Evolutionary conservation across 768 basidiomycete genomes (phyloP).

Genomic region (Termitomyces sp.): DNA sequence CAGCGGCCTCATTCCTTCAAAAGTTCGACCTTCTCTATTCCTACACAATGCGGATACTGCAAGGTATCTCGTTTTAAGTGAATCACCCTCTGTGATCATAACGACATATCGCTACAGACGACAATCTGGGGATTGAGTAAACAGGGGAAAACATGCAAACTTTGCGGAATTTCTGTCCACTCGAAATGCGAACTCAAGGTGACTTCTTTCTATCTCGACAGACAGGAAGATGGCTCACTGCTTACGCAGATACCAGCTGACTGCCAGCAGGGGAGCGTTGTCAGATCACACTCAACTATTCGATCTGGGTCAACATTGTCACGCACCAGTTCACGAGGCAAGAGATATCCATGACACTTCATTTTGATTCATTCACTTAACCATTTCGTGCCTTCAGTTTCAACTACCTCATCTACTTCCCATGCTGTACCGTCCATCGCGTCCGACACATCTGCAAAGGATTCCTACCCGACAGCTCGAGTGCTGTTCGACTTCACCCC

Average conservation of each 20-base stretch:
- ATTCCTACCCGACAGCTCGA: conserved; percentile 48
- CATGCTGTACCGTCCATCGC: conserved; percentile 41
- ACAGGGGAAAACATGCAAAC: conserved; percentile 81
- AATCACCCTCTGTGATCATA: background rate
- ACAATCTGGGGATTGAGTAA: conserved; percentile 88
- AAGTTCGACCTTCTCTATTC: conserved; percentile 82
- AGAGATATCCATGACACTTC: background rate
- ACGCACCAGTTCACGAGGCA: conserved; percentile 22
- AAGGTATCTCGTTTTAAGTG: conserved; percentile 41
- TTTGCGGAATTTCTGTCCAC: conserved; percentile 77
- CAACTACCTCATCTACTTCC: conserved; percentile 24
- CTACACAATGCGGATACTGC: conserved; percentile 79
- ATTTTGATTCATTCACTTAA: background rate
- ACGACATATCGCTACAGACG: conserved; percentile 36
- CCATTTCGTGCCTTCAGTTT: background rate
- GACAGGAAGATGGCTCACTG: background rate
- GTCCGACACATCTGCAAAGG: conserved; percentile 33
- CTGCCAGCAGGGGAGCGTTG: conserved; percentile 39
- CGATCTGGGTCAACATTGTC: conserved; percentile 21
- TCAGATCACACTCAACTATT: conserved; percentile 18
- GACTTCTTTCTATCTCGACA: background rate
- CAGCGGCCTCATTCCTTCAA: conserved; percentile 78
- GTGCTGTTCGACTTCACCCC: conserved; percentile 75
- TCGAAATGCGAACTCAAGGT: conserved; percentile 87
- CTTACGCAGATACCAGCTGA: conserved; percentile 66